phyloP scores from a whole-genome alignment of 2,329 filamentous ascomycete species.

The Curvularia sp. region DNA sequence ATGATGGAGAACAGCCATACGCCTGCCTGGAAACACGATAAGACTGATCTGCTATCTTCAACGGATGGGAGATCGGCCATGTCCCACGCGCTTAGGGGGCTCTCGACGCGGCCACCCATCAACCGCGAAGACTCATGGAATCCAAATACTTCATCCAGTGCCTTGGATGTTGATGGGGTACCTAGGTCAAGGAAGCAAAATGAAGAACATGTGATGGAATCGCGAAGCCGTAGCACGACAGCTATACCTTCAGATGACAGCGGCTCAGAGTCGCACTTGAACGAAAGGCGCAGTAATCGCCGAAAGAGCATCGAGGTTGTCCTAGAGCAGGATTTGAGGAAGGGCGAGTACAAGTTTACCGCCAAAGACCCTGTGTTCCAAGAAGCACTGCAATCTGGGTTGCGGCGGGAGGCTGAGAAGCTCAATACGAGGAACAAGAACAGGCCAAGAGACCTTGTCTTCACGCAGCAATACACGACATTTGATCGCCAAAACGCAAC shows the following conservation, averaged over 20 bases:
- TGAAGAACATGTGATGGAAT: constrained; percentile 48
- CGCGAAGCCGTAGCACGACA: constrained; percentile 37
- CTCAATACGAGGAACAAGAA: constrained; percentile 47
- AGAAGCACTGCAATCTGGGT: constrained; percentile 54
- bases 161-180: constrained; percentile 53
- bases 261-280: constrained; percentile 22
- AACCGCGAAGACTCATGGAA: constrained; percentile 40
- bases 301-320: constrained; percentile 56
- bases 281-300: constrained; percentile 27
- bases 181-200: constrained; percentile 50
- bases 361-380: constrained; percentile 59
- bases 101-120: constrained; percentile 28
- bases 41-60: constrained; percentile 22
- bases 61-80: constrained; percentile 33
- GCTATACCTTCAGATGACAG: constrained; percentile 37
- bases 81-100: constrained; percentile 40
- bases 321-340: constrained; percentile 56
- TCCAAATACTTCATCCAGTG: constrained; percentile 32
- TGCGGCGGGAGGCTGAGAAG: constrained; percentile 53
- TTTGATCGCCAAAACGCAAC: constrained; percentile 76
- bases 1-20: constrained; percentile 5
- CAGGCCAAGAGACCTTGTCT: constrained; percentile 66
- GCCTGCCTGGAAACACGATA: constrained; percentile 12
- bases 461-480: constrained; percentile 74
- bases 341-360: constrained; percentile 58